Conservation (phyloP, 257 asterid species). For the Coffea eugenioides region DNA sequence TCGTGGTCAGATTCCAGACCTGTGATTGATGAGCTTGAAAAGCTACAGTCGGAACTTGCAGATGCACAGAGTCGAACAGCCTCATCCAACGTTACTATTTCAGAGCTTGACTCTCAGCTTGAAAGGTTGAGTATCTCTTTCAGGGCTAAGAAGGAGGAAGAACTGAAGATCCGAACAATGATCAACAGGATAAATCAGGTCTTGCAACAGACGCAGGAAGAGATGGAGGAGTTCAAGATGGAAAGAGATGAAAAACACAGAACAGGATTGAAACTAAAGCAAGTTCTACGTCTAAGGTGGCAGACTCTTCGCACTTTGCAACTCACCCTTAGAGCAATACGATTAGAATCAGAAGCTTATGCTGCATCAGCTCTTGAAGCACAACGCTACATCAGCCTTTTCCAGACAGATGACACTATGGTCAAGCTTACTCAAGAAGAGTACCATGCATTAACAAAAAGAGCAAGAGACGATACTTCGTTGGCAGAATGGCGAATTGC, state of each 20-base stretch:
- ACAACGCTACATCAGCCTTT: conserved; percentile 25
- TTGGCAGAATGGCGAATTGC: conserved; percentile 41
- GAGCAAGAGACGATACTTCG: conserved; percentile 38
- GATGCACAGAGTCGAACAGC: conserved; percentile 23
- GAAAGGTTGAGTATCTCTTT: conserved; percentile 25
- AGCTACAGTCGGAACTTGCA: conserved; percentile 42
- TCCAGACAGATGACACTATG: conserved; percentile 15
- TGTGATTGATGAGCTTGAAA: conserved; percentile 59
- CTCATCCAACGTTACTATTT: conserved; percentile 7
- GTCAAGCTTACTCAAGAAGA: conserved; percentile 38
- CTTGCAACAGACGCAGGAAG: conserved; percentile 39
- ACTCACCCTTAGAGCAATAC: conserved; percentile 46
- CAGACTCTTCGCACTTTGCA: conserved; percentile 52
- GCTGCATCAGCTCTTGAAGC: conserved; percentile 51
- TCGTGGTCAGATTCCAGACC: conserved; percentile 71
- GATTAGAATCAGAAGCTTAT: conserved; percentile 47
- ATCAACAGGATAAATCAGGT: conserved; percentile 35
- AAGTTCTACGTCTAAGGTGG: conserved; percentile 36
- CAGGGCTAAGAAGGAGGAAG: conserved; percentile 45
- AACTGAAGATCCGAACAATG: conserved; percentile 23
- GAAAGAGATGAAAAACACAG: conserved; percentile 46
- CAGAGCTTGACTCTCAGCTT: conserved; percentile 14
- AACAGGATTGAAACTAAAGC: conserved; percentile 34
- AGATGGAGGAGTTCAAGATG: conserved; percentile 39
- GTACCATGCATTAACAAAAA: conserved; percentile 31